Evolutionary conservation across 2,329 filamentous ascomycete species (phyloP).

Genomic region (Colletotrichum ledebouriae): DNA sequence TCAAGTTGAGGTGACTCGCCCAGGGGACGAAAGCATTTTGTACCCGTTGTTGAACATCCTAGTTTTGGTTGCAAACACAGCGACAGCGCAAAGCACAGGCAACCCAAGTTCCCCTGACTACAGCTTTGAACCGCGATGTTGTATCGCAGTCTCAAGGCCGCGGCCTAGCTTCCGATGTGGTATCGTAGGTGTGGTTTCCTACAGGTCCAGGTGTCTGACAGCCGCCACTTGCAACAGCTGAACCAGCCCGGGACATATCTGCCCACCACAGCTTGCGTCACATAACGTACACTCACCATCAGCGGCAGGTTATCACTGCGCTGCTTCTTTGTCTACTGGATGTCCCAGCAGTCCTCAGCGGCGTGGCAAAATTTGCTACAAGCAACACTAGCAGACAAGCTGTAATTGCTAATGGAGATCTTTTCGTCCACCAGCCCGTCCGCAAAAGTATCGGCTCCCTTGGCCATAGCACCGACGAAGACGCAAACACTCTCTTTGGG

Average conservation of each 20-base stretch:
- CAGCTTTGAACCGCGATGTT: conserved; percentile 14
- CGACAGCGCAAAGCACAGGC: conserved; percentile 77
- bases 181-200: not conserved
- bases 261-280: not conserved
- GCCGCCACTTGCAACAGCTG: conserved; percentile 39
- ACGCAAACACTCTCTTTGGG: conserved; percentile 95
- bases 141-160: conserved; percentile 16
- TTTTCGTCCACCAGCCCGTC: conserved; percentile 96
- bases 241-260: not conserved
- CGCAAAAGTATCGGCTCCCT: conserved; percentile 95
- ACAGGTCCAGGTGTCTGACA: conserved; percentile 39
- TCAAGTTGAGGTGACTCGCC: conserved; percentile 78
- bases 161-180: not conserved
- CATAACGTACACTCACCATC: not conserved
- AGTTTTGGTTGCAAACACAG: conserved; percentile 90
- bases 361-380: conserved; percentile 99
- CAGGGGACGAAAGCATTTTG: conserved; percentile 72
- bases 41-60: conserved; percentile 82
- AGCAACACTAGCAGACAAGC: conserved; percentile 94
- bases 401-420: conserved; percentile 98
- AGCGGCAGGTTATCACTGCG: not conserved
- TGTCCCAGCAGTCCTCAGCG: conserved; percentile 95
- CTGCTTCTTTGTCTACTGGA: conserved; percentile 73
- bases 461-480: conserved; percentile 98
- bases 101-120: conserved; percentile 69